Conservation (phyloP, 2,329 filamentous ascomycete species). For the Coniochaeta pulveracea region DNA sequence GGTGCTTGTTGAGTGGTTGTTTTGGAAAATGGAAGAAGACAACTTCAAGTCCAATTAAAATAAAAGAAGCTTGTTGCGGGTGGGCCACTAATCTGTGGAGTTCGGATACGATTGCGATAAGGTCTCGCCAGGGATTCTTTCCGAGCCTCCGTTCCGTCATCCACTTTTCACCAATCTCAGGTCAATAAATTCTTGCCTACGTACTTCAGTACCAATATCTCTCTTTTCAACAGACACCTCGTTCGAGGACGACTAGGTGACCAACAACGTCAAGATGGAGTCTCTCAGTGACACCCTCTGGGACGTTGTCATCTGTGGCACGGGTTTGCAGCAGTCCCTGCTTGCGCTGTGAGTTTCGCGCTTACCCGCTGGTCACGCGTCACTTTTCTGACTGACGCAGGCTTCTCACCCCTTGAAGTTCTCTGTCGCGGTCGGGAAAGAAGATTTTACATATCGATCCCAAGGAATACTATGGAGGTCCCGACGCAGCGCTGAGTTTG, state of each 20-base stretch:
- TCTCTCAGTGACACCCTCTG: conserved; percentile 61
- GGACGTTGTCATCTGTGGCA: conserved; percentile 73
- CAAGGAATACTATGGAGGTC: conserved; percentile 78
- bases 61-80: neutral
- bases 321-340: conserved; percentile 67
- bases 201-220: too few relatives aligned
- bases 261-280: conserved; percentile 46
- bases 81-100: too few relatives aligned
- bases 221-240: too few relatives aligned
- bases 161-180: conserved; percentile 1
- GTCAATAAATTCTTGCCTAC: conserved; percentile 5
- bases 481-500: conserved; percentile 76
- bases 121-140: too few relatives aligned
- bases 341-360: conserved; percentile 57
- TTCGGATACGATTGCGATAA: too few relatives aligned
- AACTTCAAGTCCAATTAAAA: conserved; percentile 12
- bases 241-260: too few relatives aligned
- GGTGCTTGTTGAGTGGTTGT: conserved; percentile 25
- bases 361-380: conserved; percentile 7
- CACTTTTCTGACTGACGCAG: conserved; percentile 63
- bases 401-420: conserved; percentile 46
- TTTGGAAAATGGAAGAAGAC: conserved; percentile 18
- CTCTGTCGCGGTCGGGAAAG: conserved; percentile 84
- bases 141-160: too few relatives aligned
- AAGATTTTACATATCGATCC: conserved; percentile 83